Evolutionary conservation across 352 stramenopile genomes (phyloP), one percentile per base, ranked within the genome.

Genomic region (Pythium pectinolyticum): DNA sequence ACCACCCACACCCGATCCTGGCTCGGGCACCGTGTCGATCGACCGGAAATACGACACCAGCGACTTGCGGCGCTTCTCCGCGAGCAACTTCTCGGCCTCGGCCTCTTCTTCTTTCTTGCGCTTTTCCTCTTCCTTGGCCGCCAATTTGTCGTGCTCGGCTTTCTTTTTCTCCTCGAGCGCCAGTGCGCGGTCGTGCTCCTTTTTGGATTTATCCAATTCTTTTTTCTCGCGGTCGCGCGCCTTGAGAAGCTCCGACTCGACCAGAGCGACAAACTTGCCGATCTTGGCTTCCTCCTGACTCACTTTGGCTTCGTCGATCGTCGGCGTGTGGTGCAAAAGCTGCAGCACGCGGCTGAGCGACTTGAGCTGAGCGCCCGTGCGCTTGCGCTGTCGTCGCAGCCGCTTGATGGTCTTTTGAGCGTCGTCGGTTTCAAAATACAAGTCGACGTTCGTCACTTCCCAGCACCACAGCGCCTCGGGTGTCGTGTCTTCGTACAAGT

Each of bases 241-340:
- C 41, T 86, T 88, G 49, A 80, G 76, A 35, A 82, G 45, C 51
- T 95, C 86, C 10, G 75, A 66, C 58, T 92, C 86, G 1, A 93
- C 71, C 3, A 67, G 52, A 22, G 84, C 58, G 0, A 86, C 78
- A 32, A 96, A 94, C 54, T 89, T 90, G 37, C 78, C 77, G 30
- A 93, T 74, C 62, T 94, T 94, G 10, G 73, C 78, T 55, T 96
- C 87, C 63, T 96, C 87, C 10, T 77, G 73, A 47, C 82, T 92
- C 31, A 94, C 74, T 61, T 92, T 94, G 0, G 77, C 68, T 57
- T 94, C 85, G 56, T 96, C 84, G 24, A 92, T 72, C 11, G 82
- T 69, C 8, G 80, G 76, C 2, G 65, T 77, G 48, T 88, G 72
- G 41, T 89, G 79, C 31, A 94, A 57, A 9, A 95, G 65, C 30